Base-by-base conservation (phyloP, 2,329 filamentous ascomycete genomes). In the Exophiala sp. region DNA sequence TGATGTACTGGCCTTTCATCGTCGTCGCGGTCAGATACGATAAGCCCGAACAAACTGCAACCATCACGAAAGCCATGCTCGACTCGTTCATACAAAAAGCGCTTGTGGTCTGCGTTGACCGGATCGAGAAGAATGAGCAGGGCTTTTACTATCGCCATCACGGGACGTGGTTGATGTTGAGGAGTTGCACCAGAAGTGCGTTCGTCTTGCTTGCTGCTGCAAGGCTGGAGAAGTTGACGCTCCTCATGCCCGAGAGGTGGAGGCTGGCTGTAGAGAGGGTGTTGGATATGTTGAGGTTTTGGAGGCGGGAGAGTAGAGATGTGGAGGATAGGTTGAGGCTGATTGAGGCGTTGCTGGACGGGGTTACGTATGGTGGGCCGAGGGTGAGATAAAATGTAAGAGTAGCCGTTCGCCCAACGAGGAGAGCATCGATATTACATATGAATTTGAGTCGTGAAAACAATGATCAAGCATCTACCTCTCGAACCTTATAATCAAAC, bases 401-500 rank as follows among this genome's bases (percentile, higher is more conserved):
- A 18, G 16, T 18, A 18, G 16, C 16, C 16, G 16, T 18, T 18
- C 16, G 16, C 16, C 16, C 2, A 18, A 18, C 16, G 16, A 18
- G 16, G 16, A 18, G 16, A 18, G 16, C 16, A 18, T 18, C 29
- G 32, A 45, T 3, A 33, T 36, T 18, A 35, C 20, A 16, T 9
- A 42, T 48, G 40, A 20, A 7, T 16, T 11, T 20, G 40, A 11
- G 18, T 18, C 39, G 38, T 4, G 12, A 12, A 9, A 40, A 18
- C 44, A 48, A 48, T 14, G 12, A 47, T 58, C 36, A 54, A 33
- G 40, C 35, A 29, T 59, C 52, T 6, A 58, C 52, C 41, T 68
- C 65, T 43, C 67, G 58, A 33, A 64, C 52, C 49, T 54, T 62
- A 54, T 67, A 74, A 12, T 63, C 67, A 54, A 82, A 77, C 81